Percentiles rank a stretch among this genome's conserved stretches.
Conservation (phyloP, 2,329 filamentous ascomycete species). For the Diaporthe sp. region DNA sequence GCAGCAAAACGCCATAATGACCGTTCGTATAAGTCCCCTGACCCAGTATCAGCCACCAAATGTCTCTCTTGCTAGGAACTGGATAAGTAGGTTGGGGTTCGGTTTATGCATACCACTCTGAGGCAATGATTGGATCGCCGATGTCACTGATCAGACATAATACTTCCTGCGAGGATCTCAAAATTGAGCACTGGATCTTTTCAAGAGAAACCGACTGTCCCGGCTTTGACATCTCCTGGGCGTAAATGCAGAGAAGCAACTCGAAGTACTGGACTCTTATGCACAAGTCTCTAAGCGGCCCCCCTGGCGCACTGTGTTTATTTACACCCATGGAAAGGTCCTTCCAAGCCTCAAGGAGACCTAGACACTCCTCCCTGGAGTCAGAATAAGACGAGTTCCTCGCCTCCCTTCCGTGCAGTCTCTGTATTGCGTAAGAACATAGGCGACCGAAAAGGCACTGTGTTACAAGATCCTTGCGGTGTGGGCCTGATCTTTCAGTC, state of each 20-base stretch:
- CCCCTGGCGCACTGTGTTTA: background rate
- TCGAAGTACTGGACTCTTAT: background rate
- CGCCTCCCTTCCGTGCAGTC: background rate
- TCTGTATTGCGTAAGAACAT: background rate
- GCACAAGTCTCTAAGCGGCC: background rate
- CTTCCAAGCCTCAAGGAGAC: background rate
- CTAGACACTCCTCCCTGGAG: background rate
- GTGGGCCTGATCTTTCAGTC: background rate
- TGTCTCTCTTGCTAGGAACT: background rate
- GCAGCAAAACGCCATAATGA: background rate
- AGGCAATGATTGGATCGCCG: background rate
- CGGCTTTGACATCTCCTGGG: background rate
- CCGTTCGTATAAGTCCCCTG: background rate
- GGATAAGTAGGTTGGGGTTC: background rate
- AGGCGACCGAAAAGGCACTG: background rate
- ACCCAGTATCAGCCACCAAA: background rate
- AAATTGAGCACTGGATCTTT: background rate
- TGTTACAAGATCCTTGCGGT: background rate
- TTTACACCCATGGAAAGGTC: background rate
- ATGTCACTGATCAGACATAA: background rate
- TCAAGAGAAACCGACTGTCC: background rate
- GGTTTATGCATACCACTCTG: background rate
- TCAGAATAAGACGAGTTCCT: background rate
- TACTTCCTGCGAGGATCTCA: background rate
- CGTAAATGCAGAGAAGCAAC: background rate